Conservation (phyloP, 2,329 filamentous ascomycete genomes). For the Cercospora sesami region DNA sequence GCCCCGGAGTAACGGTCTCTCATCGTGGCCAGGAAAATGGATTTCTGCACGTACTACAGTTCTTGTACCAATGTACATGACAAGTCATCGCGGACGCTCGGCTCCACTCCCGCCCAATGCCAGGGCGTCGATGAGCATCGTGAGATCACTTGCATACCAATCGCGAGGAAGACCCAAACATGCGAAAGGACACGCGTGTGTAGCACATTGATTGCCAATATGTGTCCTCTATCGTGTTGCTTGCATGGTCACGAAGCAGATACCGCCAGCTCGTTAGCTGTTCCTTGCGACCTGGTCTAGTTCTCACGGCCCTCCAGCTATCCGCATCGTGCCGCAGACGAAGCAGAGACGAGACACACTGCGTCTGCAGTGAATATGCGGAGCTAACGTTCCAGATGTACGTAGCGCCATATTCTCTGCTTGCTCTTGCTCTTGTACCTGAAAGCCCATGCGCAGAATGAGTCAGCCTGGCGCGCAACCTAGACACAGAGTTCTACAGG, state of each 20-base stretch:
- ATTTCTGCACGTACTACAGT: neutral
- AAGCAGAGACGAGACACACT: neutral
- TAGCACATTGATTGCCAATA: neutral
- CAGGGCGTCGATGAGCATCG: neutral
- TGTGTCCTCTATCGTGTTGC: neutral
- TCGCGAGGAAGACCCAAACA: neutral
- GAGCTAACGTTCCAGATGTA: neutral
- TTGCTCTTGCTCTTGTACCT: neutral
- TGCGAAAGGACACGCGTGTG: neutral
- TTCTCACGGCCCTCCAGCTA: neutral
- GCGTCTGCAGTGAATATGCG: neutral
- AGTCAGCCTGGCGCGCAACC: neutral
- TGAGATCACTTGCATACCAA: neutral
- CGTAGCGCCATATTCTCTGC: neutral
- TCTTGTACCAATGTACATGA: neutral
- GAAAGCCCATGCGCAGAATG: neutral
- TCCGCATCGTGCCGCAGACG: neutral
- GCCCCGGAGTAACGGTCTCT: neutral
- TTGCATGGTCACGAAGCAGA: neutral
- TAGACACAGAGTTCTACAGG: neutral
- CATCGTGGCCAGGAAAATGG: neutral
- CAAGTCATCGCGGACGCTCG: constrained; percentile 1
- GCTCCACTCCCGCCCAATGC: constrained; percentile 5
- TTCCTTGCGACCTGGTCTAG: neutral
- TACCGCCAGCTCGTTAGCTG: neutral